Evolutionary conservation across 805 yeast species (phyloP), one percentile per base, ranked within the genome.

Genomic region (Jamesozyma rosinii): DNA sequence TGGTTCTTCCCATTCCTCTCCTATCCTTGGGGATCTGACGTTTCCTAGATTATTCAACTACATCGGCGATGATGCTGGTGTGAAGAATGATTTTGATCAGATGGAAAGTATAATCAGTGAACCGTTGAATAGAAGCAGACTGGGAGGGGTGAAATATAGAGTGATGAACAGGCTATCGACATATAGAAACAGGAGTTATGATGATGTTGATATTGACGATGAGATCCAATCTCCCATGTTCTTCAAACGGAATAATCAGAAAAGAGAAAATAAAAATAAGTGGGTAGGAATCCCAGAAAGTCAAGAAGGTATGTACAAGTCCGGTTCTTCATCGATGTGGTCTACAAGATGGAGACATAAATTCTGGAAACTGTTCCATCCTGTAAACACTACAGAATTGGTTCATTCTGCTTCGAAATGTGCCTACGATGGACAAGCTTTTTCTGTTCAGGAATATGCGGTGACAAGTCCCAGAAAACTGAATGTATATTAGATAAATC

Each of bases 41-140:
- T 19, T 17, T 3, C 14, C 26, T 13, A 13, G 26, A n/a, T 34
- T 34, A 19, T 15, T 5, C 19, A 20, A 34, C 14, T 17, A 14
- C 13, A 17, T 6, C 4, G 15, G 10, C 20, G 20, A 32, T 9
- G 17, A 32, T 32, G 19, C 18, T 18, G 11, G 9, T 9, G 6
- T 31, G 8, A 17, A 33, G 5, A 14, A 5, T 33, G 20, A 33
- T 5, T 21, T 14, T 22, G 14, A 18, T 4, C 15, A 37, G 10
- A 9, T 17, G 5, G 40, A 29, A 29, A 37, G 40, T 37, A 3
- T 37, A 13, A 4, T 37, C 4, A 37, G 40, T 29, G 40, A 37
- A 15, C 22, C 33, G 2, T 4, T 26, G 9, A 5, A 26, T 17
- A 15, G 14, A 4, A 26, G 17, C 6, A 15, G n/a, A 19, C 18